A percentile compares a stretch with the other conserved stretches of the same genome.
Conservation (phyloP, 352 stramenopile genomes). For the Globisporangium heterothallicum region DNA sequence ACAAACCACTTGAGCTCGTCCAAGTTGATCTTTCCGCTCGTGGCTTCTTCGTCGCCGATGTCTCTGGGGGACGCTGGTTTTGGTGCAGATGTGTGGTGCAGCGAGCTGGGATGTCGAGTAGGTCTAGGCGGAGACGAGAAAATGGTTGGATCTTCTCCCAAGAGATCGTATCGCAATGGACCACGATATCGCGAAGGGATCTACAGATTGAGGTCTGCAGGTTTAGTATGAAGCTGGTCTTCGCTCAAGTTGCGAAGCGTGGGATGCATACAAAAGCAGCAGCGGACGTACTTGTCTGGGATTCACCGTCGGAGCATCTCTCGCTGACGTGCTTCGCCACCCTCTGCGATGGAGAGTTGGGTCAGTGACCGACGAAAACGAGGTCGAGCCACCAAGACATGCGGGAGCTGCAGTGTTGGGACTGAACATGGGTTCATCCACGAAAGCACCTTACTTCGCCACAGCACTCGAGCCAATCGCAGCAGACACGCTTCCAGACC, state of each 20-base stretch:
- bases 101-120: neutral
- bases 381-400: conserved; percentile 14
- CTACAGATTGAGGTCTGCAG: conserved; percentile 15
- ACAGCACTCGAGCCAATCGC: neutral
- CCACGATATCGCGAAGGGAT: conserved; percentile 36
- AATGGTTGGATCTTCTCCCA: conserved; percentile 8
- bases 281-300: conserved; percentile 26
- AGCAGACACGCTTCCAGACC: too few species aligned
- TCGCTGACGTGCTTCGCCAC: conserved; percentile 42
- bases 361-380: conserved; percentile 54
- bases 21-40: conserved; percentile 25
- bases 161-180: conserved; percentile 25
- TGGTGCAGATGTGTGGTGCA: neutral
- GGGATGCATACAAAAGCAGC: too few species aligned
- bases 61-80: neutral
- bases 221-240: neutral
- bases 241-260: too few species aligned
- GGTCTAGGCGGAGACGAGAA: neutral
- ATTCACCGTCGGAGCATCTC: conserved; percentile 11
- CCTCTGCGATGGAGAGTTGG: conserved; percentile 42
- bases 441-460: too few species aligned
- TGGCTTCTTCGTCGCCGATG: conserved; percentile 4
- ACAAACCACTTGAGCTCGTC: conserved; percentile 74
- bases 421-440: conserved; percentile 7
- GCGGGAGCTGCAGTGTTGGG: neutral